These are phyloP conservation scores for Cordyceps farinosa DNA, from an alignment of 2,329 filamentous ascomycete genomes.

Conservation along the genomic window DNA sequence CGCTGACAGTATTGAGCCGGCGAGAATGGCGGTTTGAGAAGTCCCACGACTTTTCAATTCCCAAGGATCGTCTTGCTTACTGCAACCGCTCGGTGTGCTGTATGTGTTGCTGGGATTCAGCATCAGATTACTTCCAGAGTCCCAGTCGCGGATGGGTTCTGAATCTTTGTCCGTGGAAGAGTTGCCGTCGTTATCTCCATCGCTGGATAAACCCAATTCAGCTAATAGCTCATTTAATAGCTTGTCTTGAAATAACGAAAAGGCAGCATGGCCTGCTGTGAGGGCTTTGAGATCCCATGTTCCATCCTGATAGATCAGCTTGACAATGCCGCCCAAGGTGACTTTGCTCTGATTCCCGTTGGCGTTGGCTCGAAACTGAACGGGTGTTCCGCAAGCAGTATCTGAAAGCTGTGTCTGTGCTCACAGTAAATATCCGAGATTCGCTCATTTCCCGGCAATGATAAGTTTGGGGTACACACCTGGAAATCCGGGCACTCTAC, in stretches of 20 bases:
- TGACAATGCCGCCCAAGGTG: slow-evolving; percentile 8
- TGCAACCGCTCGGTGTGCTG: background rate
- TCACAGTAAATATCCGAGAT: too few species aligned
- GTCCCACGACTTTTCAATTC: background rate
- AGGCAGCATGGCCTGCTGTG: background rate
- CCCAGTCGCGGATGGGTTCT: background rate
- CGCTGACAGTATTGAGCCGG: background rate
- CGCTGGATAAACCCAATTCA: background rate
- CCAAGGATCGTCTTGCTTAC: background rate
- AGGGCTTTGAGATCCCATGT: background rate
- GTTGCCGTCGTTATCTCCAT: background rate
- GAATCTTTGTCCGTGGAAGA: background rate
- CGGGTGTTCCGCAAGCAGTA: slow-evolving; percentile 2
- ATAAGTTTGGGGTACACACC: too few species aligned
- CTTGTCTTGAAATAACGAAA: background rate
- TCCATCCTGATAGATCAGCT: background rate
- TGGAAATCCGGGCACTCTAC: too few species aligned
- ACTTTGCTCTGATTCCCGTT: background rate
- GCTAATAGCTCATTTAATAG: background rate
- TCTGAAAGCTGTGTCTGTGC: background rate
- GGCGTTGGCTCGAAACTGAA: background rate
- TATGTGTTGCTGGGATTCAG: background rate
- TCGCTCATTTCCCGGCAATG: too few species aligned
- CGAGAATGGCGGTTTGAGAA: background rate
- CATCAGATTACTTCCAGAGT: background rate